A percentile compares a stretch with the other conserved stretches of the same genome.
These are phyloP conservation scores for Aureobasidium sp. DNA, from an alignment of 2,329 filamentous ascomycete species.

Conservation along the genomic window DNA sequence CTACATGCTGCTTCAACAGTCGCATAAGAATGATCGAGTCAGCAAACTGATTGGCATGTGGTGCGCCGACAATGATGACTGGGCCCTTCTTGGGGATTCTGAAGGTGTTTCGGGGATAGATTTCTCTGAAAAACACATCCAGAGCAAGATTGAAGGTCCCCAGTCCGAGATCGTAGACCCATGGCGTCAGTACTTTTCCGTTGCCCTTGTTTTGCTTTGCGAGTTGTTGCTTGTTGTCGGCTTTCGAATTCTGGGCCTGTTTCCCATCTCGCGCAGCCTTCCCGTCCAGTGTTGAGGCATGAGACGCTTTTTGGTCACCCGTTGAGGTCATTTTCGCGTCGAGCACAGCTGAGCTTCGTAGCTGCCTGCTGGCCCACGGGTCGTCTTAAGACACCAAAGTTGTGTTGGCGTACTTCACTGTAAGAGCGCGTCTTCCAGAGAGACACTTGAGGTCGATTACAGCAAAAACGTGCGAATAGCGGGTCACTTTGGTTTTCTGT, in stretches of 20 bases:
- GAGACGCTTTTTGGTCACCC: background rate
- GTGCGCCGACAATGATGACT: constrained; percentile 90
- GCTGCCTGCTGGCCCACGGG: background rate
- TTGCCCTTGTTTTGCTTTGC: background rate
- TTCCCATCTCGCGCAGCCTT: background rate
- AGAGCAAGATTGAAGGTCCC: constrained; percentile 75
- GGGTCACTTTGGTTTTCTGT: background rate
- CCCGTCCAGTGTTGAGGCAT: background rate
- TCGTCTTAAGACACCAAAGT: background rate
- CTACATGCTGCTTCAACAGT: constrained; percentile 76
- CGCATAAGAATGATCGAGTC: constrained; percentile 92
- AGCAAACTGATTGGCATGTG: constrained; percentile 97
- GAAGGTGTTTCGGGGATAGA: constrained; percentile 91
- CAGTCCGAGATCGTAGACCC: constrained; percentile 63
- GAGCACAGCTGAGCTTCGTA: background rate
- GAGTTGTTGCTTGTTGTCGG: background rate
- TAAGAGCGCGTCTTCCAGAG: background rate
- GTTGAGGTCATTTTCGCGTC: constrained; percentile 5
- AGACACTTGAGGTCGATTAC: background rate
- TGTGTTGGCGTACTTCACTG: background rate
- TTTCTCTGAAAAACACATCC: constrained; percentile 96
- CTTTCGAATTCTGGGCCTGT: background rate
- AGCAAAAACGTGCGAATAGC: background rate
- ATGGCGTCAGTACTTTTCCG: constrained; percentile 11
- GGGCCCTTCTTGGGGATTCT: constrained; percentile 83